Conservation (phyloP, 179 eudicot genomes). For the Drosera spatulata region DNA sequence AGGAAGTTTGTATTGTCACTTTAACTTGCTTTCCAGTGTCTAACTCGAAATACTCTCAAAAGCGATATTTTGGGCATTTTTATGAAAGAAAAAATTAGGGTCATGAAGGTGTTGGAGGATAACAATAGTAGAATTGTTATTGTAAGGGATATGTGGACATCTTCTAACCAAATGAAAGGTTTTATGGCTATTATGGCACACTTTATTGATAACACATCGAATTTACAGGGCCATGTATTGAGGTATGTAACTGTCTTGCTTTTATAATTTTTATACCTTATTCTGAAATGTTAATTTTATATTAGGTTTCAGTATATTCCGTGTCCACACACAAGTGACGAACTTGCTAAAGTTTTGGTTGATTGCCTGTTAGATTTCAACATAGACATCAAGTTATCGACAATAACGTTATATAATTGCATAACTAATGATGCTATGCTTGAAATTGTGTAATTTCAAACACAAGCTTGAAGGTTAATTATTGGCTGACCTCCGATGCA, state of each 20-base stretch:
- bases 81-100: not conserved
- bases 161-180: conserved; percentile 5
- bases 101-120: not conserved
- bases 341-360: not conserved
- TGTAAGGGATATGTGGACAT: conserved; percentile 15
- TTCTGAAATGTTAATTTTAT: not conserved
- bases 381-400: not conserved
- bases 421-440: conserved; percentile 2
- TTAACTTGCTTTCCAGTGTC: conserved; percentile 8
- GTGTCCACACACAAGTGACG: conserved; percentile 7
- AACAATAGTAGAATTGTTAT: conserved; percentile 7
- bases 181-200: conserved; percentile 9
- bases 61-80: conserved; percentile 12
- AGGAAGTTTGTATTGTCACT: conserved; percentile 4
- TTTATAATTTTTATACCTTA: not conserved
- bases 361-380: not conserved
- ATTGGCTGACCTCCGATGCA: not conserved
- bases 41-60: conserved; percentile 8
- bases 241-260: not conserved
- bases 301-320: conserved; percentile 3
- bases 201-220: conserved; percentile 10
- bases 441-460: not conserved
- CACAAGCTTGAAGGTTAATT: not conserved
- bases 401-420: not conserved
- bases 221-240: conserved; percentile 1